A percentile compares a stretch with the other conserved stretches of the same genome.
phyloP scores from a whole-genome alignment of 345 rosid species.

The Ceriops decandra region DNA sequence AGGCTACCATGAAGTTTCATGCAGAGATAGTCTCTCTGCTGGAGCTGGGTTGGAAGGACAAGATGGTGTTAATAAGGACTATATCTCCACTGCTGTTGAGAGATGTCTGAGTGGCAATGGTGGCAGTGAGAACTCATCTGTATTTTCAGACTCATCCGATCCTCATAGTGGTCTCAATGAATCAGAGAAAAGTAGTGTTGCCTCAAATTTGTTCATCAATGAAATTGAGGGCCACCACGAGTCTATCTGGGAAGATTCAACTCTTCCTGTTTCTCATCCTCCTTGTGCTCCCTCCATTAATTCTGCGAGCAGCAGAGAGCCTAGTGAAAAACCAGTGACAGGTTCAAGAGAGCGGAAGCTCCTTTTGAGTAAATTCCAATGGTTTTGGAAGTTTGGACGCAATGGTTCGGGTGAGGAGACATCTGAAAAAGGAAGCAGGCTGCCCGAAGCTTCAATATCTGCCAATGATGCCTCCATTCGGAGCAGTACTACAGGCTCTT shows the following conservation, averaged over 20 bases:
- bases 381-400: conserved; percentile 91
- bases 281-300: conserved; percentile 33
- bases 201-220: conserved; percentile 44
- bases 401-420: conserved; percentile 47
- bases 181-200: conserved; percentile 58
- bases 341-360: conserved; percentile 46
- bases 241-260: conserved; percentile 34
- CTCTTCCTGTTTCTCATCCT: conserved; percentile 52
- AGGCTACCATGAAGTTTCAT: conserved; percentile 23
- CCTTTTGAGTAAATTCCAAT: conserved; percentile 71
- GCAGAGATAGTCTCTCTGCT: conserved; percentile 13
- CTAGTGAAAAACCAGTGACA: conserved; percentile 31
- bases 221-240: conserved; percentile 44
- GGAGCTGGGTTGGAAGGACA: conserved; percentile 32
- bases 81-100: conserved; percentile 37
- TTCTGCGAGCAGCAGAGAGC: conserved; percentile 27
- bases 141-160: conserved; percentile 50
- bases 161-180: conserved; percentile 45
- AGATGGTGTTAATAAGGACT: conserved; percentile 26
- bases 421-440: conserved; percentile 34
- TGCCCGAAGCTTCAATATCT: conserved; percentile 34
- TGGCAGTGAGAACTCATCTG: conserved; percentile 56
- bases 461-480: conserved; percentile 23
- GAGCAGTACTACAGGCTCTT: conserved; percentile 28
- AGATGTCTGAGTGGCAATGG: conserved; percentile 39